A percentile compares a stretch with the other conserved stretches of the same genome.
Evolutionary conservation across 495 filamentous ascomycete genomes (phyloP).

Genomic region (Cetradonia linearis): DNA sequence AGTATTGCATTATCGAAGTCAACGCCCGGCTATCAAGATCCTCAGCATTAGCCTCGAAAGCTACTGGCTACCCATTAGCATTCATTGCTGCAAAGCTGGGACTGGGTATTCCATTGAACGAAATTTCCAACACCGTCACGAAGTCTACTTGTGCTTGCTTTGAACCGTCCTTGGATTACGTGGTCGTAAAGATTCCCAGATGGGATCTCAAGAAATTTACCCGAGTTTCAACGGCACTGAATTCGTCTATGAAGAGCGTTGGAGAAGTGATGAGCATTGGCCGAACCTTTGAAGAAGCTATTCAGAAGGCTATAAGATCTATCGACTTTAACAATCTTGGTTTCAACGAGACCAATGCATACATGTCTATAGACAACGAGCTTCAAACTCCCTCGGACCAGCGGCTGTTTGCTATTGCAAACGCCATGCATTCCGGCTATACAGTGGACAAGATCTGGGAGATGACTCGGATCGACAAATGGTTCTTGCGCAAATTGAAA

Average conservation of each 20-base stretch:
- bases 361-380: conserved; percentile 94
- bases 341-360: conserved; percentile 77
- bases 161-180: conserved; percentile 97
- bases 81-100: conserved; percentile 96
- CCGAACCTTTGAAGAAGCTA: conserved; percentile 92
- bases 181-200: conserved; percentile 96
- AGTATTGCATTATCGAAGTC: conserved; percentile 99
- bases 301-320: conserved; percentile 92
- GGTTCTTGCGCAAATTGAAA: conserved; percentile 89
- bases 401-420: conserved; percentile 93
- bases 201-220: conserved; percentile 99
- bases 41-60: conserved; percentile 93
- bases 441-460: conserved; percentile 94
- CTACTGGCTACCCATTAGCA: conserved; percentile 91
- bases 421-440: conserved; percentile 91
- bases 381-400: conserved; percentile 96
- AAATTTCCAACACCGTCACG: conserved; percentile 92
- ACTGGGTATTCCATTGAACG: conserved; percentile 87
- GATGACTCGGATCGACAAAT: conserved; percentile 76
- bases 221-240: conserved; percentile 85
- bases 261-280: conserved; percentile 99
- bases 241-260: conserved; percentile 99
- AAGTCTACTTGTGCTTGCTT: conserved; percentile 96
- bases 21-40: conserved; percentile 96
- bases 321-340: conserved; percentile 93